Conservation (phyloP, 371 early-diverging fungal species). For the Mortierella sp. region DNA sequence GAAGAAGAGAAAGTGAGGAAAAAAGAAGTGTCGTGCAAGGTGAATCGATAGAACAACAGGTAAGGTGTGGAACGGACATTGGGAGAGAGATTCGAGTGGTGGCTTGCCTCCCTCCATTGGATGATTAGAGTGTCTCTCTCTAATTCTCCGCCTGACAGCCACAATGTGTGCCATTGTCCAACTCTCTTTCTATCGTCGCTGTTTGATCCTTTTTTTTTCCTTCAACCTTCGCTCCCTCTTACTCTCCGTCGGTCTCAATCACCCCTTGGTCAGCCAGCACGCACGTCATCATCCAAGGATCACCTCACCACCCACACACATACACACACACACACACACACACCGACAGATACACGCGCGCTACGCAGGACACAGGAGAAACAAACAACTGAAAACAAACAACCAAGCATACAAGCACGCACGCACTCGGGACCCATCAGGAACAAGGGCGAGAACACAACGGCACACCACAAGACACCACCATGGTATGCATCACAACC, state of each 20-base stretch:
- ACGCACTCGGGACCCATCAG: not conserved
- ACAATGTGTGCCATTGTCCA: not conserved
- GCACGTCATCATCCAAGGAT: not conserved
- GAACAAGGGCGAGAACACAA: not conserved
- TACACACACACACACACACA: not conserved
- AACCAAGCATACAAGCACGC: not conserved
- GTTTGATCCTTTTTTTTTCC: not conserved
- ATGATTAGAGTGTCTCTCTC: not conserved
- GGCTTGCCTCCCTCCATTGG: not conserved
- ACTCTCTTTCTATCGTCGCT: not conserved
- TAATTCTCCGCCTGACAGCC: constrained; percentile 9
- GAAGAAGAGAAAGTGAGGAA: not conserved
- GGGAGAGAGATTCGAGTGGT: not conserved
- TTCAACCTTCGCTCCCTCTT: not conserved
- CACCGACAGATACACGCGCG: not conserved
- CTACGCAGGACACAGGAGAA: not conserved
- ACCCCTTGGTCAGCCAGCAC: constrained; percentile 11
- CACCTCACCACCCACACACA: not conserved
- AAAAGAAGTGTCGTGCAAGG: not conserved
- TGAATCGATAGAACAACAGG: not conserved
- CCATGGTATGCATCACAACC: not conserved
- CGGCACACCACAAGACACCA: not conserved
- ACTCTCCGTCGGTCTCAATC: not conserved
- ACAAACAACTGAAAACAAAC: not conserved
- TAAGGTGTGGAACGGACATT: not conserved